Base-by-base conservation (phyloP, 73 alveolate genomes). In the Paramecium octaurelia region DNA sequence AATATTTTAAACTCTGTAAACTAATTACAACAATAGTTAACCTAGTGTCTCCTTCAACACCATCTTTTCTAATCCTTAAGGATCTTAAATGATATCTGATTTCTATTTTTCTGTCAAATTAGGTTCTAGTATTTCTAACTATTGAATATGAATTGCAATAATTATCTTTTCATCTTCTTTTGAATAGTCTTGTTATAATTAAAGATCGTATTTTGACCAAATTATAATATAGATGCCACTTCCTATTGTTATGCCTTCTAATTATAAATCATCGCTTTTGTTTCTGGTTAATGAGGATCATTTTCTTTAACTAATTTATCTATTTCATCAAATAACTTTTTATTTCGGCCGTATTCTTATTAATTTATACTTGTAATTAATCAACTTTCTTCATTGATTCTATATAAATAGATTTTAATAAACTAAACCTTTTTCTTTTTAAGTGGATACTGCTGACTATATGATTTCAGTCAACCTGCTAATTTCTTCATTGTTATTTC, bases 201-300 rank as follows among this genome's bases (percentile, higher is more conserved):
- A 23, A 14, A 42, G 1, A 80, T 27, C 9, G 75, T 48, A 42
- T 80, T 43, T 6, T 80, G 24, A 43, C 76, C 36, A 42, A 20
- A 9, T 18, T 40, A 23, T 2, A 80, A 64, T 5, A 80, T 24
- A 18, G 11, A 8, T 43, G 54, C 91, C 12, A 80, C 91, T 23
- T 80, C 91, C 16, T 40, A 44, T 80, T 42, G 21, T 6, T 44
- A 10, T 43, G 91, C 70, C 57, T 80, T 80, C 35, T 43, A 11
- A 44, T 42, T 80, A 23, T 44, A 44, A 31, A 31, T 43, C 76
- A 80, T 80, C 4, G 76, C 73, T 48, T 76, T 40, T 4, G 76
- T 80, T 80, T 80, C 91, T 44, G 76, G 91, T 46, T 80, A 76
- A 80, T 80, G 35, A 21, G 91, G 91, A 80, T 80, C 91, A 43